Conservation (phyloP, 352 stramenopile species). For the Pythium monospermum region DNA sequence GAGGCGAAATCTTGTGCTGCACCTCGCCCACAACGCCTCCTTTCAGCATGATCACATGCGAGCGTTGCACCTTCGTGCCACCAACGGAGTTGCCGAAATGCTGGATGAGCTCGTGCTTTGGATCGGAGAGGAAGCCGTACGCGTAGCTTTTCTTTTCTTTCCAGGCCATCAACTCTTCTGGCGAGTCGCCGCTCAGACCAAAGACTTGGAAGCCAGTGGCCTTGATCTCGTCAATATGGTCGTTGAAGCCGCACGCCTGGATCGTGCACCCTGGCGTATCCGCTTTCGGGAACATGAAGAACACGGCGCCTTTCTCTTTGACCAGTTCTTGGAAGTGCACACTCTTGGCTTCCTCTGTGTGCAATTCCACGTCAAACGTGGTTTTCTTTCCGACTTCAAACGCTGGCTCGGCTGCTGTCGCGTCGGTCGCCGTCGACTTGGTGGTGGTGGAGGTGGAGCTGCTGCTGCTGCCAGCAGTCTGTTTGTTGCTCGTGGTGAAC, state of each 20-base stretch:
- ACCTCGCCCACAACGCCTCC: constrained; percentile 73
- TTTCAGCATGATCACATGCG: constrained; percentile 80
- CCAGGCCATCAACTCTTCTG: constrained; percentile 63
- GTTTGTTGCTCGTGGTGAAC: constrained; percentile 60
- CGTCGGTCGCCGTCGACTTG: constrained; percentile 2
- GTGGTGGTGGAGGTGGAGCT: neutral
- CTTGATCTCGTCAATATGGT: constrained; percentile 73
- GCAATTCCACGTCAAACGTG: constrained; percentile 60
- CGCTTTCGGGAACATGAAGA: constrained; percentile 88
- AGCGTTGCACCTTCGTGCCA: constrained; percentile 64
- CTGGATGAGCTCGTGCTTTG: constrained; percentile 66
- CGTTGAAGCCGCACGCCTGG: constrained; percentile 82
- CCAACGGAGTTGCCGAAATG: constrained; percentile 76
- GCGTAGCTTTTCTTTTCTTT: constrained; percentile 75
- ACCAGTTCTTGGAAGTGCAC: constrained; percentile 70
- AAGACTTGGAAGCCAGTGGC: constrained; percentile 77
- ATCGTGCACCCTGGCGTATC: constrained; percentile 81
- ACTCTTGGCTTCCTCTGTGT: constrained; percentile 51
- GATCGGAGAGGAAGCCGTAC: constrained; percentile 80
- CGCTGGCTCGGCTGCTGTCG: constrained; percentile 11
- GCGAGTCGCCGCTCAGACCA: constrained; percentile 67
- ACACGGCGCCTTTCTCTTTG: constrained; percentile 69
- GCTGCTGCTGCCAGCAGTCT: neutral
- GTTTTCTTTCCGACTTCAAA: constrained; percentile 42
- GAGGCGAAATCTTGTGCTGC: constrained; percentile 61